Base-by-base conservation (phyloP, 192 early-diverging fungal genomes). In the Thamnidium elegans region DNA sequence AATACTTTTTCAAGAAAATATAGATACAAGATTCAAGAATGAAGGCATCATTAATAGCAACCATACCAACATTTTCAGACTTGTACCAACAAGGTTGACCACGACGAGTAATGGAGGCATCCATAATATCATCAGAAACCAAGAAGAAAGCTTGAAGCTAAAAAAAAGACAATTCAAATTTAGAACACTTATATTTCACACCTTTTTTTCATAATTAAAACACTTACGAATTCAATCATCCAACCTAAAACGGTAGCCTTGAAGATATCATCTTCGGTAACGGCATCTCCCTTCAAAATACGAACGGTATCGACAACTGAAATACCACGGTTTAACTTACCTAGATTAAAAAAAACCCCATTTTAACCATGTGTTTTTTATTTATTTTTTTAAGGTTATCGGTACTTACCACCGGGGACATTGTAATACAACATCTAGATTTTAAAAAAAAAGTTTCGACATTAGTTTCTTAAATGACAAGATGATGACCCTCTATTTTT, bases 41-140 rank as follows among this genome's bases (percentile, higher is more conserved):
- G 77, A 99, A 94, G 42, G 89, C 79, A 67, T 99, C 97, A 78
- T 99, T 99, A 84, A 98, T 95, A 55, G 96, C 97, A 67, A 93
- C 78, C 67, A 89, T 86, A 11, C 91, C 90, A 45, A 99, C 92
- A 19, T 80, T 89, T 34, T 87, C 81, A 76, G 84, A 74, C 59
- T 84, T 85, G 86, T 96, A 99, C 97, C 97, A 99, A 74, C 95
- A 95, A 47, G 94, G 94, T 73, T 96, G 91, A 14, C 96, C 95
- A 70, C 97, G 92, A 55, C 97, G 91, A 13, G 96, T 99, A 62
- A 91, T 87, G 67, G 93, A 95, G 42, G 79, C 80, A 77, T 99
- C 97, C 96, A 98, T 99, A 74, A 99, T 96, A 74, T 99, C 97
- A 81, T 99, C 97, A 19, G 95, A 84, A 11, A 99, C 92, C 58